A percentile compares a stretch with the other conserved stretches of the same genome.
Conservation (phyloP, 1,284 basidiomycete genomes). For the Cerrena zonata region DNA sequence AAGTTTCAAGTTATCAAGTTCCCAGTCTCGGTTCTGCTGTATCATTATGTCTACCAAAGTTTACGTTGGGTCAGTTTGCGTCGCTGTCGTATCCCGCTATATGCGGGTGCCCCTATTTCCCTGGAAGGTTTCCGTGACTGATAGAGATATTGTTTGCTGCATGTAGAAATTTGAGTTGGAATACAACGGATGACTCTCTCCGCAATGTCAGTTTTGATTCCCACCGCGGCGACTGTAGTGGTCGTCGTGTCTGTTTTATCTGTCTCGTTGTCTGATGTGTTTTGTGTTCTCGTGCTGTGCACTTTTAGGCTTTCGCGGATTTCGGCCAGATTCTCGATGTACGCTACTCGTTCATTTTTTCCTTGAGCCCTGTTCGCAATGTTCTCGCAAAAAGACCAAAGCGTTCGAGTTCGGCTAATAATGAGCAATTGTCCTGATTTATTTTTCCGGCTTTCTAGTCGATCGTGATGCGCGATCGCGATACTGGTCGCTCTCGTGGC, state of each 20-base stretch:
- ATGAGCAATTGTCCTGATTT: slow-evolving; percentile 9
- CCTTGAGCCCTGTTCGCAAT: slow-evolving; percentile 12
- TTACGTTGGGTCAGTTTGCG: slow-evolving; percentile 75
- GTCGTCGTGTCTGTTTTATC: slow-evolving; percentile 25
- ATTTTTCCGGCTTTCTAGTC: slow-evolving; percentile 45
- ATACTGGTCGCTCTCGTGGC: slow-evolving; percentile 91
- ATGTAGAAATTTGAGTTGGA: slow-evolving; percentile 86
- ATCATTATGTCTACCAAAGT: slow-evolving; percentile 72
- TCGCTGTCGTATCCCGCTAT: slow-evolving; percentile 15
- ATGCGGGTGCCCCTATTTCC: slow-evolving; percentile 12
- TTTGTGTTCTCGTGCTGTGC: slow-evolving; percentile 22
- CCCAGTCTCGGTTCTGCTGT: slow-evolving; percentile 32
- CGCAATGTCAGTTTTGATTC: slow-evolving; percentile 69
- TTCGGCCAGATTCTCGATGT: slow-evolving; percentile 73
- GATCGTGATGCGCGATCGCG: slow-evolving; percentile 96
- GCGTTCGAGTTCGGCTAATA: background rate
- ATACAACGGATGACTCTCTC: slow-evolving; percentile 86
- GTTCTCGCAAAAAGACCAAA: slow-evolving; percentile 3
- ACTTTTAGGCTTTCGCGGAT: slow-evolving; percentile 60
- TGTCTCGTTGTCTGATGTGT: slow-evolving; percentile 27
- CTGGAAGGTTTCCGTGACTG: slow-evolving; percentile 25
- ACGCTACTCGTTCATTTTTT: slow-evolving; percentile 38
- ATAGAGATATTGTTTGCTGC: slow-evolving; percentile 21
- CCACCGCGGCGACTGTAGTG: slow-evolving; percentile 30
- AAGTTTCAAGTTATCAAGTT: slow-evolving; percentile 39